Percentiles rank a stretch among this genome's conserved stretches.
Evolutionary conservation across 129 eudicot genomes (phyloP).

Genomic region (Tanacetum coccineum): DNA sequence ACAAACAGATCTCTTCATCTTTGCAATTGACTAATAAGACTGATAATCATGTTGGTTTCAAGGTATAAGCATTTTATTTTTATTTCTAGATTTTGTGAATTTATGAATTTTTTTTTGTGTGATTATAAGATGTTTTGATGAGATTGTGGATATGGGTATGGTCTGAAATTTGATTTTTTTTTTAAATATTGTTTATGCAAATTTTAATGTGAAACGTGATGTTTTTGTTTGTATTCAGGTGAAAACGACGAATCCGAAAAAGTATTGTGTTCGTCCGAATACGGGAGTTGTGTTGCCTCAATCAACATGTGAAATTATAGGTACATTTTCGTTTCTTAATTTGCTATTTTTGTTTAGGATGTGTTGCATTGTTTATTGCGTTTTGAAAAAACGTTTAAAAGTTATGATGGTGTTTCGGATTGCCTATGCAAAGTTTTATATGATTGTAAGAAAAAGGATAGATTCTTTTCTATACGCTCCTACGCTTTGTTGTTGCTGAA

Average conservation of each 20-base stretch:
- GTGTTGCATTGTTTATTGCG: no score
- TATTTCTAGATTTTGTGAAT: neutral
- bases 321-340: conserved; percentile 29
- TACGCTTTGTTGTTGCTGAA: no score
- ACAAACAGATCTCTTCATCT: conserved; percentile 88
- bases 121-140: conserved; percentile 5
- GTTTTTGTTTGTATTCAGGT: conserved; percentile 40
- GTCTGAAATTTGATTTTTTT: conserved; percentile 7
- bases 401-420: no score
- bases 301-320: conserved; percentile 76
- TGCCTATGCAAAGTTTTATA: no score
- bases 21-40: conserved; percentile 74
- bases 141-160: neutral
- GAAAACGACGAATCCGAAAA: conserved; percentile 95
- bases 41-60: conserved; percentile 80
- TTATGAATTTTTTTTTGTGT: neutral
- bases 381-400: no score
- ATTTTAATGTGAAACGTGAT: conserved; percentile 2
- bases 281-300: conserved; percentile 81
- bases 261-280: conserved; percentile 93
- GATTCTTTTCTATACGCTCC: no score
- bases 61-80: conserved; percentile 37
- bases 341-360: no score
- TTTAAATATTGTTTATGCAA: no score
- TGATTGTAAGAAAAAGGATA: no score